These are phyloP conservation scores for Aschersonia sp. DNA, from an alignment of 2,329 filamentous ascomycete genomes.

Conservation along the genomic window DNA sequence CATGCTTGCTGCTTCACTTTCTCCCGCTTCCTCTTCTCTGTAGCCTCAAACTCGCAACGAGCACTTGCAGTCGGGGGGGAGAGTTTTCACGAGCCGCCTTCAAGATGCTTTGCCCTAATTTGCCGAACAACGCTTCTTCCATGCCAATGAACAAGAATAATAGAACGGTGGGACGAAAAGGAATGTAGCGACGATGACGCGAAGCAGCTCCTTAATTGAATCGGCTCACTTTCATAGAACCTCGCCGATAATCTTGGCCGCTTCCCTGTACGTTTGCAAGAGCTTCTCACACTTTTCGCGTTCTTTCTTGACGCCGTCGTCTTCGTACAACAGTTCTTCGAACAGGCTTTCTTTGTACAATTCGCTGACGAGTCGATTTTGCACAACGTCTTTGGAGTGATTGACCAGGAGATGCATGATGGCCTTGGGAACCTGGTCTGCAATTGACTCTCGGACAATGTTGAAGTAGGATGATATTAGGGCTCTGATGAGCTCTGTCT, in stretches of 20 bases:
- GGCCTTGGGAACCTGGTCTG: slow-evolving; percentile 95
- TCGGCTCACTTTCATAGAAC: slow-evolving; percentile 47
- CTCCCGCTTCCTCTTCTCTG: too few species aligned
- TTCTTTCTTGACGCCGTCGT: slow-evolving; percentile 93
- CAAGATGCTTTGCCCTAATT: background rate
- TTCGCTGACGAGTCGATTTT: slow-evolving; percentile 90
- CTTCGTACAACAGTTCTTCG: slow-evolving; percentile 88
- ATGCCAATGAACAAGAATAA: too few species aligned
- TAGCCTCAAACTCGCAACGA: too few species aligned
- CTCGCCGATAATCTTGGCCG: slow-evolving; percentile 94
- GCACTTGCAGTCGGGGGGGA: too few species aligned
- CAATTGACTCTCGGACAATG: slow-evolving; percentile 96
- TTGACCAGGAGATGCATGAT: slow-evolving; percentile 98
- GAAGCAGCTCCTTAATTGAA: too few species aligned
- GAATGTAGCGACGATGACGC: too few species aligned
- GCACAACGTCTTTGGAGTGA: slow-evolving; percentile 93
- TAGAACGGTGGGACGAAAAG: too few species aligned
- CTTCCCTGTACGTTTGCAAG: slow-evolving; percentile 89
- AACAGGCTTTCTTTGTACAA: slow-evolving; percentile 88
- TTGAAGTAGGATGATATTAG: slow-evolving; percentile 98
- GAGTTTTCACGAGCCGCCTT: background rate
- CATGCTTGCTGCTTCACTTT: too few species aligned
- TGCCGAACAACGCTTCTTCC: too few species aligned
- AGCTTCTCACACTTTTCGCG: slow-evolving; percentile 97
- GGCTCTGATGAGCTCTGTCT: slow-evolving; percentile 91